Percentiles rank a stretch among this genome's conserved stretches.
Conservation (phyloP, 164 flowering plant genomes). For the Euptelea pleiosperma region DNA sequence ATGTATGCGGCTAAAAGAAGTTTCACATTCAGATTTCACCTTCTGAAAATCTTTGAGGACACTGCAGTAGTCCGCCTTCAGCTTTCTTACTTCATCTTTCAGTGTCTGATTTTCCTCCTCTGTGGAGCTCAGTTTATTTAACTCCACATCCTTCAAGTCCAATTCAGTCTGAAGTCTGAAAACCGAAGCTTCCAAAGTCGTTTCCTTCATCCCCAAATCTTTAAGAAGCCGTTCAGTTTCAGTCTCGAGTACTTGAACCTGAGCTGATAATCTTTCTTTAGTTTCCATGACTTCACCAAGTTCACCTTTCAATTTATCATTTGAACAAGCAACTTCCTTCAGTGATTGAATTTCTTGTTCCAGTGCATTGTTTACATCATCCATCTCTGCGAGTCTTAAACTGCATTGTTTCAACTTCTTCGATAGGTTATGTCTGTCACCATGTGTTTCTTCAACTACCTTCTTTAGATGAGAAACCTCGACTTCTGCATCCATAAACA, state of each 20-base stretch:
- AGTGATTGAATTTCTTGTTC: conserved; percentile 31
- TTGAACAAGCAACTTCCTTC: conserved; percentile 28
- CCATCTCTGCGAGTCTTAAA: conserved; percentile 25
- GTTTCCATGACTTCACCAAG: conserved; percentile 31
- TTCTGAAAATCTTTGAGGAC: conserved; percentile 43
- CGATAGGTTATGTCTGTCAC: conserved; percentile 25
- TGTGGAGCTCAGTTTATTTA: conserved; percentile 27
- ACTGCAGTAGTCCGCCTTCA: conserved; percentile 32
- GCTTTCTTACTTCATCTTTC: conserved; percentile 29
- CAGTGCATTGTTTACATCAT: conserved; percentile 26
- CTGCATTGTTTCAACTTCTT: conserved; percentile 23
- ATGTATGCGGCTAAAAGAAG: conserved; percentile 22
- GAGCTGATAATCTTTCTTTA: conserved; percentile 26
- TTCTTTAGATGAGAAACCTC: conserved; percentile 33
- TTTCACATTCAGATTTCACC: conserved; percentile 37
- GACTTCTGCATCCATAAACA: conserved; percentile 32
- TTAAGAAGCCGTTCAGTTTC: conserved; percentile 24
- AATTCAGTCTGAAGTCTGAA: conserved; percentile 32
- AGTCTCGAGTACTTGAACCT: conserved; percentile 32
- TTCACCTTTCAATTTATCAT: conserved; percentile 34
- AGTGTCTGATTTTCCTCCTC: conserved; percentile 39
- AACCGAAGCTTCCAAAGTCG: conserved; percentile 29
- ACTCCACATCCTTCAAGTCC: conserved; percentile 35
- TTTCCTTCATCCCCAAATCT: conserved; percentile 36
- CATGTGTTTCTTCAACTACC: conserved; percentile 25